These are phyloP conservation scores for Filobasidium wieringae DNA, from an alignment of 768 basidiomycete species.

Conservation along the genomic window DNA sequence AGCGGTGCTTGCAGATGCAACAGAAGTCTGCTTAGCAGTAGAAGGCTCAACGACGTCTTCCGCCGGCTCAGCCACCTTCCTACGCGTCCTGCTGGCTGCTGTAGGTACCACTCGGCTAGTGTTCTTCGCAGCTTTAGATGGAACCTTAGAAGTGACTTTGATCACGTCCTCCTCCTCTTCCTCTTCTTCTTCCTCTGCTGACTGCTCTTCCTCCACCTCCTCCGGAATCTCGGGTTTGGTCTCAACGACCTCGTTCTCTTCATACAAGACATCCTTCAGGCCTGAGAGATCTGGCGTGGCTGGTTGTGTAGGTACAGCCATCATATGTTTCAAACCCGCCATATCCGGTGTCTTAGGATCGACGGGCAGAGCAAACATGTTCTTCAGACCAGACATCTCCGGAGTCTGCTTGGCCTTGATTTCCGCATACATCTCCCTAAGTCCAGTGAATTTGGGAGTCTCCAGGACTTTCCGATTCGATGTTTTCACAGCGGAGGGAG, in stretches of 20 bases:
- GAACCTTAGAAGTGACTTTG: neutral
- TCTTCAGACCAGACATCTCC: constrained; percentile 2
- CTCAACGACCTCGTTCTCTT: neutral
- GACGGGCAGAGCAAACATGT: constrained; percentile 42
- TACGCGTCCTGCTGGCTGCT: neutral
- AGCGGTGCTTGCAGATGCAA: neutral
- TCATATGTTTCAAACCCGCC: neutral
- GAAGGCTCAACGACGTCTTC: neutral
- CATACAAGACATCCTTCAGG: neutral
- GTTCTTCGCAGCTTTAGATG: neutral
- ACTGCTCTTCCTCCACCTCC: neutral
- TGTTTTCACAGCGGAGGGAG: constrained; percentile 18
- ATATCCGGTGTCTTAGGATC: constrained; percentile 2
- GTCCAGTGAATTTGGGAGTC: constrained; percentile 25
- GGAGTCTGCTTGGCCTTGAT: neutral
- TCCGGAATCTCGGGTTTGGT: neutral
- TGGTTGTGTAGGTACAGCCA: neutral
- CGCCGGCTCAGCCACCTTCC: neutral
- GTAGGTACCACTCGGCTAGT: neutral
- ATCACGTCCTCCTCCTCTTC: neutral
- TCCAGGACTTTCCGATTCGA: constrained; percentile 18
- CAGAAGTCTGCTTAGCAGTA: neutral
- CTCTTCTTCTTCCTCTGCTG: neutral
- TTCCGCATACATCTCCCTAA: constrained; percentile 19
- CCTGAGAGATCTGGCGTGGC: neutral